Percentiles rank a stretch among this genome's conserved stretches.
phyloP scores from a whole-genome alignment of 805 yeast species.

The Starmerella gropengiesseri region DNA sequence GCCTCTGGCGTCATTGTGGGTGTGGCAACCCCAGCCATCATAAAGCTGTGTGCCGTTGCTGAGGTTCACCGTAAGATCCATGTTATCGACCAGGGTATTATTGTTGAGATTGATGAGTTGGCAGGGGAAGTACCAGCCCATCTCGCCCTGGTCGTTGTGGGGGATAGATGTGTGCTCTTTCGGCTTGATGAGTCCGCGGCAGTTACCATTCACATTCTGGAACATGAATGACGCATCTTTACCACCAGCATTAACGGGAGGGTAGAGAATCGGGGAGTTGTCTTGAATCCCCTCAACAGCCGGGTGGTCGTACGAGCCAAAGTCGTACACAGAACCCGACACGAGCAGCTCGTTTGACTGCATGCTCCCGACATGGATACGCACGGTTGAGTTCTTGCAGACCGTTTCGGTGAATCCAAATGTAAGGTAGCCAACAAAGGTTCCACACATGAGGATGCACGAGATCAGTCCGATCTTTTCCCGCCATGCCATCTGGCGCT shows the following conservation, averaged over 20 bases:
- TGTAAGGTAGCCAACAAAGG: slow-evolving; percentile 72
- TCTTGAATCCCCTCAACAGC: slow-evolving; percentile 61
- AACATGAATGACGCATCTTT: slow-evolving; percentile 50
- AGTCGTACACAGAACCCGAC: slow-evolving; percentile 70
- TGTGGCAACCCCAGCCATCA: slow-evolving; percentile 86
- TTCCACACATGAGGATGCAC: slow-evolving; percentile 61
- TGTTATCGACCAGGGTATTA: slow-evolving; percentile 60
- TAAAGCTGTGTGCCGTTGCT: slow-evolving; percentile 41
- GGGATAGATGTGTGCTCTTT: slow-evolving; percentile 64
- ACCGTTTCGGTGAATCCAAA: slow-evolving; percentile 84
- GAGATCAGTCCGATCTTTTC: slow-evolving; percentile 83
- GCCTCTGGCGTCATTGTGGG: slow-evolving; percentile 55
- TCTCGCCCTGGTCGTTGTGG: slow-evolving; percentile 37
- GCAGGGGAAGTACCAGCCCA: slow-evolving; percentile 98
- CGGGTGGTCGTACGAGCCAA: slow-evolving; percentile 64
- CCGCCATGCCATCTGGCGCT: slow-evolving; percentile 92
- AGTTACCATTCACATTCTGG: slow-evolving; percentile 88
- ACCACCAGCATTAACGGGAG: slow-evolving; percentile 74
- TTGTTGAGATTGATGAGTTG: slow-evolving; percentile 43
- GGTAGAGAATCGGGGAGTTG: slow-evolving; percentile 65
- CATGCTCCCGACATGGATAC: slow-evolving; percentile 54
- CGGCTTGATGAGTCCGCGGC: slow-evolving; percentile 67
- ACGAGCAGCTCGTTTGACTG: slow-evolving; percentile 53
- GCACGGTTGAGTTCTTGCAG: slow-evolving; percentile 40
- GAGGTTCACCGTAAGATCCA: slow-evolving; percentile 24